Base-by-base conservation (phyloP, 805 yeast genomes). In the Myxozyma vanderwaltii region DNA sequence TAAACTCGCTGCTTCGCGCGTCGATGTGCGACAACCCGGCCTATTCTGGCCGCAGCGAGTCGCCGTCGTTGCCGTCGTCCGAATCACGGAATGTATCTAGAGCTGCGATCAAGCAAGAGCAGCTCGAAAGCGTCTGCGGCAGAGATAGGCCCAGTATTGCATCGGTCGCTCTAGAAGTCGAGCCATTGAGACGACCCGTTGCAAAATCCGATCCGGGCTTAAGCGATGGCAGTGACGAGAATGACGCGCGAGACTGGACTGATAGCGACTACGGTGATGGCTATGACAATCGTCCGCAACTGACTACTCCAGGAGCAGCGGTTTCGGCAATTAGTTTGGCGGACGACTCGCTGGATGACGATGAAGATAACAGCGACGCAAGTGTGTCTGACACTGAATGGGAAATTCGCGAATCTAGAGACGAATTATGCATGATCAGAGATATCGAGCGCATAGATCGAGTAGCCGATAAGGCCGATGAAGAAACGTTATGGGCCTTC, bases 371-470 rank as follows among this genome's bases (percentile, higher is more conserved):
- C 47, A 43, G 38, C 41, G 52, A 26, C n/a, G 21, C 29, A 3
- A 27, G 29, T 29, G 45, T 45, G 43, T 45, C 50, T 13, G 51
- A 53, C 21, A 40, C 51, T n/a, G 48, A 54, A 31, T 47, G 51
- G 57, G 52, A 54, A 31, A 33, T 24, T 27, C 53, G 48, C 12
- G 59, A 43, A 38, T 13, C 29, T 1, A 36, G 35, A 8, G 45
- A 41, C 19, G 59, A 55, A 21, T 15, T 15, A 10, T 24, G 51
- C 13, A 36, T 33, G 46, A 31, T 55, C 10, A 26, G 26, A 13
- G 49, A 41, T 8, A 12, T 55, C 13, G 54, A 55, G 29, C n/a
- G 21, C 4, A 13, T 26, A 21, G 59, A 55, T 23, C 29, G 40
- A 21, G 23, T 5, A 5, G 24, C 44, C 12, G 59, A 55, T 38